A percentile compares a stretch with the other conserved stretches of the same genome.
Evolutionary conservation across 2,329 filamentous ascomycete species (phyloP).

Genomic region (Blastomyces parvus): DNA sequence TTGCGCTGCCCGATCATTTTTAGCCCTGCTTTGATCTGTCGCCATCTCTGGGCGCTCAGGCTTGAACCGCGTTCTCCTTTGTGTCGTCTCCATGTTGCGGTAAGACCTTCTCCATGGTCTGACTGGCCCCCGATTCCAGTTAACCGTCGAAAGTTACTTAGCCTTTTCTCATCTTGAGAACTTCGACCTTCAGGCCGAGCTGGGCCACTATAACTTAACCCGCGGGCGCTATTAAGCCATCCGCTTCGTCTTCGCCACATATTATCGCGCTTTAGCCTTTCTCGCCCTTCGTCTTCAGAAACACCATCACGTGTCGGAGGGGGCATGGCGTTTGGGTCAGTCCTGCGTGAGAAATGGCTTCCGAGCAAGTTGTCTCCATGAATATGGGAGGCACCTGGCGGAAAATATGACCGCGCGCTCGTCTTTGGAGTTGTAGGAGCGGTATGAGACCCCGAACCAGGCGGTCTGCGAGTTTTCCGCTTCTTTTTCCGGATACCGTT

Average conservation of each 20-base stretch:
- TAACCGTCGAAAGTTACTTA: slow-evolving; percentile 56
- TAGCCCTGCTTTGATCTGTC: slow-evolving; percentile 80
- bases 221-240: slow-evolving; percentile 42
- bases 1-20: slow-evolving; percentile 67
- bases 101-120: slow-evolving; percentile 54
- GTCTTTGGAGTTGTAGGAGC: slow-evolving; percentile 57
- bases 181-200: slow-evolving; percentile 44
- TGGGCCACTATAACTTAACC: slow-evolving; percentile 37
- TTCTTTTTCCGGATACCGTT: slow-evolving; percentile 47
- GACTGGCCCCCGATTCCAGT: slow-evolving; percentile 55
- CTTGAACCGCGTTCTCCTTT: slow-evolving; percentile 59
- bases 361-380: slow-evolving; percentile 39
- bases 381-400: slow-evolving; percentile 39
- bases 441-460: slow-evolving; percentile 48
- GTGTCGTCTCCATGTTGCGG: slow-evolving; percentile 44
- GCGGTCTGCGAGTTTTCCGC: slow-evolving; percentile 53
- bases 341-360: slow-evolving; percentile 50
- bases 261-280: slow-evolving; percentile 47
- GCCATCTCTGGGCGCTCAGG: slow-evolving; percentile 73
- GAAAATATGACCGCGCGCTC: slow-evolving; percentile 29
- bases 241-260: slow-evolving; percentile 52
- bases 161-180: slow-evolving; percentile 44
- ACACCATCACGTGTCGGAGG: slow-evolving; percentile 53
- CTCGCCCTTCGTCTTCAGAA: slow-evolving; percentile 66
- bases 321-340: slow-evolving; percentile 54